Percentiles rank a stretch among this genome's conserved stretches.
phyloP scores from a whole-genome alignment of 441 rosid species.

The Populus hybrid region DNA sequence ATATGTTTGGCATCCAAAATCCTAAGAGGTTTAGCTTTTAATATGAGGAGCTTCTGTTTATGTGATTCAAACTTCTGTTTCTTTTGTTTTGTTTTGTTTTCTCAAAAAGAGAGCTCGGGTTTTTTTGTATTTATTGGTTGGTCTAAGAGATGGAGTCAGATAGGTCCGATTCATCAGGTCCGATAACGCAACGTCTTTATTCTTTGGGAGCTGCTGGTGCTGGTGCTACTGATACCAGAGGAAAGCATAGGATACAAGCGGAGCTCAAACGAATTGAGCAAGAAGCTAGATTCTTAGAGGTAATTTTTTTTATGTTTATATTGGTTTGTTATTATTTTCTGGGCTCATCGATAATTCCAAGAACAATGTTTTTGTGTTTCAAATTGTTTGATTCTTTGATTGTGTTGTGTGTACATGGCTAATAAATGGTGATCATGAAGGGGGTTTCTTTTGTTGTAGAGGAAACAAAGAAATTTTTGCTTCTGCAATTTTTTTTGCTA shows the following conservation, averaged over 20 bases:
- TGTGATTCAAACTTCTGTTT: not conserved
- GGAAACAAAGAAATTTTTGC: not conserved
- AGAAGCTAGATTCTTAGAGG: slow-evolving; percentile 87
- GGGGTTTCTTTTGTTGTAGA: not conserved
- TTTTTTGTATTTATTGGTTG: not conserved
- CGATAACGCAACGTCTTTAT: slow-evolving; percentile 41
- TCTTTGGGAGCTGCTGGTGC: slow-evolving; percentile 39
- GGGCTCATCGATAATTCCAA: not conserved
- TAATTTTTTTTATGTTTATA: slow-evolving; percentile 19
- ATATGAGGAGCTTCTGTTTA: not conserved
- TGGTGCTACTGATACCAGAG: slow-evolving; percentile 54
- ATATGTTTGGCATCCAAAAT: not conserved
- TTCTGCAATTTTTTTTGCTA: not conserved
- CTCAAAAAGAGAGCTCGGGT: slow-evolving; percentile 7
- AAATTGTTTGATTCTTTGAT: not conserved
- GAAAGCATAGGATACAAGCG: slow-evolving; percentile 87
- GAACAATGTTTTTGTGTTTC: slow-evolving; percentile 6
- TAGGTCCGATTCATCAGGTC: slow-evolving; percentile 53
- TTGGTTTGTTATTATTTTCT: not conserved
- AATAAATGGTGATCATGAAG: not conserved
- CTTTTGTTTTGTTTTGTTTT: not conserved
- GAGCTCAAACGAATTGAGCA: slow-evolving; percentile 89
- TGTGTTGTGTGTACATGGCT: not conserved
- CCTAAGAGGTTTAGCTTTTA: not conserved
- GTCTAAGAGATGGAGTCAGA: slow-evolving; percentile 52